A percentile compares a stretch with the other conserved stretches of the same genome.
Conservation (phyloP, 1,284 basidiomycete genomes). For the Sutorius eximius region DNA sequence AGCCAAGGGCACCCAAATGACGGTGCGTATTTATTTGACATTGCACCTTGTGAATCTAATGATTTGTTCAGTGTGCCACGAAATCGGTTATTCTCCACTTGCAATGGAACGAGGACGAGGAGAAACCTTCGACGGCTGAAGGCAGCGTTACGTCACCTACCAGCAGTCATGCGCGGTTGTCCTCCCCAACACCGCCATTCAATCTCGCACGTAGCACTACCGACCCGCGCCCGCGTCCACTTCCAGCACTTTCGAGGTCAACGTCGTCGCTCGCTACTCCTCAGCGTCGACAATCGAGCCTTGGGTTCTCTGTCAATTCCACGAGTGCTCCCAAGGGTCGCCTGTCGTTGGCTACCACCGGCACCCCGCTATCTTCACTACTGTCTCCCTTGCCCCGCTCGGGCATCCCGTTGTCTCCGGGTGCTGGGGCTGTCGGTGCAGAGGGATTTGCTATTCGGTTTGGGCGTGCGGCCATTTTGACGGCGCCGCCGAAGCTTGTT, state of each 20-base stretch:
- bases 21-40: constrained; percentile 47
- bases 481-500: constrained; percentile 76
- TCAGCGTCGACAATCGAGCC: constrained; percentile 47
- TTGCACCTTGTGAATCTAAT: background rate
- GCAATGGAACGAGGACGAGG: constrained; percentile 77
- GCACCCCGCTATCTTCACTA: constrained; percentile 45
- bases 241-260: constrained; percentile 49
- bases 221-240: constrained; percentile 39
- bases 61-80: constrained; percentile 68
- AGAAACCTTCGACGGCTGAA: constrained; percentile 26
- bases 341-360: constrained; percentile 39
- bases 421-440: constrained; percentile 27
- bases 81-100: constrained; percentile 86
- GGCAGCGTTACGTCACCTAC: constrained; percentile 20
- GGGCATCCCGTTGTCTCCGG: constrained; percentile 40
- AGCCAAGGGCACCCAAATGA: constrained; percentile 87
- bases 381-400: constrained; percentile 41
- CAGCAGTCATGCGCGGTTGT: constrained; percentile 18
- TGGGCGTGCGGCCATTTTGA: constrained; percentile 70
- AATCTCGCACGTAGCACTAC: constrained; percentile 23
- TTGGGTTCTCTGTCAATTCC: constrained; percentile 34
- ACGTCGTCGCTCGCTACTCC: constrained; percentile 44
- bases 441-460: constrained; percentile 48
- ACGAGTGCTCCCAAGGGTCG: constrained; percentile 20
- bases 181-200: constrained; percentile 30